Base-by-base conservation (phyloP, 306 rosid species). In the Vigna angularis region DNA sequence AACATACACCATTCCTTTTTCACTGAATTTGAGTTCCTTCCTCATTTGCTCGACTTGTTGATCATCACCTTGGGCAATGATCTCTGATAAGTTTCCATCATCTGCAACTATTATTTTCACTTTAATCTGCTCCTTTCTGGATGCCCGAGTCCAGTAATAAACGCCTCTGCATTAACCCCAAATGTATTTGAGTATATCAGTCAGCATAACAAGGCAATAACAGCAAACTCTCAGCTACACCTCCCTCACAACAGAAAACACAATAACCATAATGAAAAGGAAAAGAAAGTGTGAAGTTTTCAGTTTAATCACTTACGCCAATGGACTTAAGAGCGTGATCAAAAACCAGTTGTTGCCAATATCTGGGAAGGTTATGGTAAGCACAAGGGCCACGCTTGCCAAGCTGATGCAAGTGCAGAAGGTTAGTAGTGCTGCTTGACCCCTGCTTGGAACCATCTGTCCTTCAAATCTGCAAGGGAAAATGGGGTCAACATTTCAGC, bases 391-490 rank as follows among this genome's bases (percentile, higher is more conserved):
- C 47, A 90, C 96, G 55, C 98, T 93, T 44, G 91, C 98, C 58
- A 91, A 77, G 82, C 95, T 91, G 81, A 93, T 91, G 92, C 93
- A 90, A 55, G 97, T 93, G 82, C 98, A 95, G 74, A 93, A 93
- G 13, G 96, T 93, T 40, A 93, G 85, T 48, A 93, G 52, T 64
- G 96, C 92, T 24, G 98, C 97, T 77, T 91, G 93, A 13, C 92
- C 95, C 82, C 98, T 84, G 84, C 91, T 92, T 50, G 97, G 97
- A 59, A 86, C 85, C 98, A 92, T 95, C 86, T 72, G 66, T 63
- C 97, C 98, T 88, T 95, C 98, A 83, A 95, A 95, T 88, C 98
- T 94, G 82, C 45, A 86, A 14, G 64, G 20, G 59, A 76, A 40
- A 56, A 74, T 7, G 17, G 57, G 6, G 32, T 59, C 18, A 59